Conservation (phyloP, 441 rosid species). For the Metrosideros polymorpha region DNA sequence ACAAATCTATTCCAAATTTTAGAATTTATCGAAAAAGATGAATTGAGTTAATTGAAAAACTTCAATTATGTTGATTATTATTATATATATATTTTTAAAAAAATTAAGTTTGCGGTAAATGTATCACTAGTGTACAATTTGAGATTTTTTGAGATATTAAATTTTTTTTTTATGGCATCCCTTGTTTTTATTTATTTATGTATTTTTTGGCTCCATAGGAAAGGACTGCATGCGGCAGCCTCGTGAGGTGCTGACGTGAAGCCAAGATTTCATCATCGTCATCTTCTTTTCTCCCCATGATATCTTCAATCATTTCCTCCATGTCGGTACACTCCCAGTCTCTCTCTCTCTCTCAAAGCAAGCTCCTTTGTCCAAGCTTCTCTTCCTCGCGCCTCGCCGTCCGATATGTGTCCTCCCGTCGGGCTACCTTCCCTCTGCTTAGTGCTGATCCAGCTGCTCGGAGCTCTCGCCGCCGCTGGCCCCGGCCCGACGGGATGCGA, state of each 20-base stretch:
- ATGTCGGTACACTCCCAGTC: neutral
- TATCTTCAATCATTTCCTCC: neutral
- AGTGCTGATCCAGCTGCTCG: neutral
- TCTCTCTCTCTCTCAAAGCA: neutral
- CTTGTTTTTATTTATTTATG: neutral
- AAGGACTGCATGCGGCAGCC: neutral
- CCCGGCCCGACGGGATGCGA: conserved; percentile 15
- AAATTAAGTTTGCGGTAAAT: too few species aligned
- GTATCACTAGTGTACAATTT: too few species aligned
- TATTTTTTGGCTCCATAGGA: neutral
- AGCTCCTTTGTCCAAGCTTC: neutral
- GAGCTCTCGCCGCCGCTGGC: neutral
- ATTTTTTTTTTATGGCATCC: too few species aligned
- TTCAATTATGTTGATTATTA: too few species aligned
- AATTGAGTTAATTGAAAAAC: too few species aligned
- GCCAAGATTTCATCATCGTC: neutral
- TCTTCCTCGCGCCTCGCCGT: neutral
- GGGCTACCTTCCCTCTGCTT: neutral
- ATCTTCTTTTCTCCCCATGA: neutral
- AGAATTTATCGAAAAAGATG: too few species aligned
- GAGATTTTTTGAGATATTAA: too few species aligned
- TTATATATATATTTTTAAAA: too few species aligned
- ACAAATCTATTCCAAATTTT: too few species aligned
- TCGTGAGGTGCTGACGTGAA: neutral
- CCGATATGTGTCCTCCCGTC: neutral